These are phyloP conservation scores for Candida nanaspora DNA, from an alignment of 805 yeast genomes.

Conservation along the genomic window DNA sequence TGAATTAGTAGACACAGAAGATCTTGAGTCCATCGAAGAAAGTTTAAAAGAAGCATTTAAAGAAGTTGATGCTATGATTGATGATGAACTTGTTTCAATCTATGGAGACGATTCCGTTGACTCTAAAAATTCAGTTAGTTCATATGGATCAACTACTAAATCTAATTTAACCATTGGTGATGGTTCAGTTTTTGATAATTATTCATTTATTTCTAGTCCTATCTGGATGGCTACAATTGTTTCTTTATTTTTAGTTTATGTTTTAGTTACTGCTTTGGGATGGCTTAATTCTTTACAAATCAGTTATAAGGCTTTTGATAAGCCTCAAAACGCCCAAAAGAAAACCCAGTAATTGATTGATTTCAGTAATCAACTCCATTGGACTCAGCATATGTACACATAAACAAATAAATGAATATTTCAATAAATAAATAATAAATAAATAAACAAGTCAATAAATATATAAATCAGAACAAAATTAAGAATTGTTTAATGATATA, in stretches of 20 bases:
- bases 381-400: not conserved
- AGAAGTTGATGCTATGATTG: conserved; percentile 20
- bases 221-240: conserved; percentile 71
- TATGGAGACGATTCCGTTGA: conserved; percentile 13
- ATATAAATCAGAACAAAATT: not conserved
- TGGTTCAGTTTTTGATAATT: conserved; percentile 50
- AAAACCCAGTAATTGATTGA: conserved; percentile 27
- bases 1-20: conserved; percentile 13
- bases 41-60: conserved; percentile 24
- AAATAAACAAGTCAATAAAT: not conserved
- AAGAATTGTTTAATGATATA: too few species aligned
- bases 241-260: conserved; percentile 46
- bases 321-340: conserved; percentile 46
- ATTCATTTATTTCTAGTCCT: conserved; percentile 74
- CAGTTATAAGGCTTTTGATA: conserved; percentile 78
- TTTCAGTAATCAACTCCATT: not conserved
- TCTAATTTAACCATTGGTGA: conserved; percentile 4
- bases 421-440: not conserved
- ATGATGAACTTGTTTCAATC: conserved; percentile 17
- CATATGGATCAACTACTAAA: not conserved
- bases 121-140: not conserved
- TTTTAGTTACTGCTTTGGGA: conserved; percentile 54
- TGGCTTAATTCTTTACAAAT: conserved; percentile 72
- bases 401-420: not conserved
- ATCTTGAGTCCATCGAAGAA: conserved; percentile 18